Percentiles rank a stretch among this genome's conserved stretches.
These are phyloP conservation scores for Houttuynia cordata DNA, from an alignment of 164 flowering plant genomes.

Conservation along the genomic window DNA sequence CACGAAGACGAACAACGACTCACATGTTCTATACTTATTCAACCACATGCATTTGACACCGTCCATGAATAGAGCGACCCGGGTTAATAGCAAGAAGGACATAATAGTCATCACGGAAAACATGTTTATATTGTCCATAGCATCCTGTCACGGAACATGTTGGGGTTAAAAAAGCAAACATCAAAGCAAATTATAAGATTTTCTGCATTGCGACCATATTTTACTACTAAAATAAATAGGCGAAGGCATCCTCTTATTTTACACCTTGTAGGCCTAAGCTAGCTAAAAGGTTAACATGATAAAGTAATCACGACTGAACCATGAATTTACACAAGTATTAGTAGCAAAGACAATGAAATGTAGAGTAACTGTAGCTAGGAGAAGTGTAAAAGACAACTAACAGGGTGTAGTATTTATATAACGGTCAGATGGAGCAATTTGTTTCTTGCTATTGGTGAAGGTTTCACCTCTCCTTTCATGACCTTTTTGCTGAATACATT, in stretches of 20 bases:
- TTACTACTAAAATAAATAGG: not conserved
- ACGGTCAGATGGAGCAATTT: no score
- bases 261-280: no score
- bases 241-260: no score
- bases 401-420: no score
- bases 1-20: no score
- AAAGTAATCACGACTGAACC: no score
- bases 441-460: not conserved
- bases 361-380: not conserved
- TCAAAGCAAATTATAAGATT: not conserved
- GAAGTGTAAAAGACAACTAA: not conserved
- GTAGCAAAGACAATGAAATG: not conserved
- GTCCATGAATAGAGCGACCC: slow-evolving; percentile 48
- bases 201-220: not conserved
- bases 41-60: no score
- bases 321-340: no score
- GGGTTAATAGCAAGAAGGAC: slow-evolving; percentile 46
- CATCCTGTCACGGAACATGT: slow-evolving; percentile 43
- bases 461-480: slow-evolving; percentile 89
- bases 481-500: slow-evolving; percentile 93
- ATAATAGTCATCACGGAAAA: slow-evolving; percentile 65
- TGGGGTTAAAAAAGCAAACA: slow-evolving; percentile 5
- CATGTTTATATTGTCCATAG: slow-evolving; percentile 70
- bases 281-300: no score
- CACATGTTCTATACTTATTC: no score